Base-by-base conservation (phyloP, 257 asterid genomes). In the Scutellaria minor region DNA sequence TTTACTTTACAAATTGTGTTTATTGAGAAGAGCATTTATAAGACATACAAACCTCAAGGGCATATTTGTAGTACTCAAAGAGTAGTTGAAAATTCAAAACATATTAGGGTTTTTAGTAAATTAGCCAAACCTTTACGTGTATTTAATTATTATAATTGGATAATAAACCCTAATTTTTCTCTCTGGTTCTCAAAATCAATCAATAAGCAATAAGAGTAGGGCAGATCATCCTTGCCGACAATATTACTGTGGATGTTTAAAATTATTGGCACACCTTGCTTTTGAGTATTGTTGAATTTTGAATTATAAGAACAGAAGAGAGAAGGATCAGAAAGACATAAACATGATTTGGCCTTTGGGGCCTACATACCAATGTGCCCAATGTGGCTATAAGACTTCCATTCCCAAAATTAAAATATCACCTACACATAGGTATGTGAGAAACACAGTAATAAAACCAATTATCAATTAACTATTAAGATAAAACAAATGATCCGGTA, bases 101-200 rank as follows among this genome's bases (percentile, higher is more conserved):
- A 18, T 15, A 18, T 53, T 15, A 20, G 37, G 13, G 18, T 53
- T 52, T 53, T 47, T 18, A 53, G 59, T 53, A 18, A 53, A 53
- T 15, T 52, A 4, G 1, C 8, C 59, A 6, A 53, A 18, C 37
- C 59, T 18, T 9, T 1, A 8, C 15, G 37, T 24, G 37, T 53
- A 15, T 18, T 53, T 53, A 53, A 27, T 27, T 27, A 27, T 27
- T 27, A 27, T 27, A 27, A 27, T 53, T 18, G 18, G 59, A 31
- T 53, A 7, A 53, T 10, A n/a, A 15, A 20, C 12, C 59, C 59
- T 31, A 66, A 35, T 20, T 14, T 66, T 66, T 39, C 35, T 37
- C 60, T 58, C 47, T 11, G 55, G 61, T 60, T 78, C 42, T 56
- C 53, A 61, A 22, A 18, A 9, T 66, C 59, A 60, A 56, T 56